Evolutionary conservation across 176 grass and related monocot genomes (phyloP), one percentile per base, ranked within the genome.

Genomic region (Oryza nivara): DNA sequence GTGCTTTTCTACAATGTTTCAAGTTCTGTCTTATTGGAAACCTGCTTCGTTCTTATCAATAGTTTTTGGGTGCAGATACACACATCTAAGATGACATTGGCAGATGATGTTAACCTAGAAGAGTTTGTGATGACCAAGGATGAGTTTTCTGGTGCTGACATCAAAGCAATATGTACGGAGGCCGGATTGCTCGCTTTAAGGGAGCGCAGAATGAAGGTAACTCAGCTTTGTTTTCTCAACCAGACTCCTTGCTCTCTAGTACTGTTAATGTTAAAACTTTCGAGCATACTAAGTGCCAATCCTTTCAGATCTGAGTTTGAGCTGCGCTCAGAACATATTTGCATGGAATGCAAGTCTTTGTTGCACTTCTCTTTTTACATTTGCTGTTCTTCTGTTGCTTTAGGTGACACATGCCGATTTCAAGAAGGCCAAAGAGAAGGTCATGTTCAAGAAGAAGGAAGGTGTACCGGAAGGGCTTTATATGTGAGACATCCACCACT

Each of bases 401-500:
- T 48, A 98, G 96, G 93, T 98, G 16, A 98, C 89, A 51, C 96
- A 98, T 69, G 47, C 65, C 2, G 96, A 98, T 80, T 95, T 95
- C 70, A 98, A 95, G 73, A 98, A 98, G 77, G 96, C 96, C 44
- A 98, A 95, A 84, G 93, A 98, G 54, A 98, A 98, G 87, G 96
- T 98, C 65, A 98, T 98, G 93, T 98, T 92, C 86, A 95, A 98
- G 85, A 98, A 95, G 86, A 95, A 98, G 72, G 91, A 98, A 95
- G 96, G 93, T 28, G 93, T 95, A 34, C 95, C 95, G 7, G 95
- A 97, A 79, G 92, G 95, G 69, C 91, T 97, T 58, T 93, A 97
- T 82, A 95, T 97, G 95, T 95, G 85, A 92, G 51, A 32, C 49
- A 23, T 20, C 60, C 74, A 46, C 67, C 19, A 4, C 41, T 25